Evolutionary conservation across 352 stramenopile genomes (phyloP).

Genomic region (Lagenidium sp.): DNA sequence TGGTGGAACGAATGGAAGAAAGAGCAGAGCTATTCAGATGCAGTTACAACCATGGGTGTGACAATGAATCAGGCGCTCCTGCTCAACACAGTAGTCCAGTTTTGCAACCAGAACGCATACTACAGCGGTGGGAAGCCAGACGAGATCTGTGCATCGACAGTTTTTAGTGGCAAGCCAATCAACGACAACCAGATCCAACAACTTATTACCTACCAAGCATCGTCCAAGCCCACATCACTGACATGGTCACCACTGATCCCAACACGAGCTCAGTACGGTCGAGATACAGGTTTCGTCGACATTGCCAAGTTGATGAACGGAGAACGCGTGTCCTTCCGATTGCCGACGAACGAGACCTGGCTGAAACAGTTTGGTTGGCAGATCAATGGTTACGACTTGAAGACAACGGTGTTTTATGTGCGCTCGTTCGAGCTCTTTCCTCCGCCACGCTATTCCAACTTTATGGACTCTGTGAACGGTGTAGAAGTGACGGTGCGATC

Average conservation of each 20-base stretch:
- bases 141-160: background rate
- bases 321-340: background rate
- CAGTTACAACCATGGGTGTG: background rate
- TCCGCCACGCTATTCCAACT: background rate
- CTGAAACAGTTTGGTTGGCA: background rate
- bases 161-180: constrained; percentile 1
- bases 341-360: background rate
- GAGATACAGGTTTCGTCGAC: background rate
- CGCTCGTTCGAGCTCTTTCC: constrained; percentile 1
- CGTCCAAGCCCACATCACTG: background rate
- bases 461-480: background rate
- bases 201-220: background rate
- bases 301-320: background rate
- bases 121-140: background rate
- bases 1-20: constrained; percentile 1
- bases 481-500: background rate
- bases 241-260: background rate
- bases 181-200: background rate
- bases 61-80: background rate
- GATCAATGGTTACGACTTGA: background rate
- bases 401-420: background rate
- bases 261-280: background rate
- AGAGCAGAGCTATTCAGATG: background rate
- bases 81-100: background rate
- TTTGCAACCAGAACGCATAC: constrained; percentile 1